phyloP scores from a whole-genome alignment of 495 filamentous ascomycete genomes.

The Tirmania nivea region DNA sequence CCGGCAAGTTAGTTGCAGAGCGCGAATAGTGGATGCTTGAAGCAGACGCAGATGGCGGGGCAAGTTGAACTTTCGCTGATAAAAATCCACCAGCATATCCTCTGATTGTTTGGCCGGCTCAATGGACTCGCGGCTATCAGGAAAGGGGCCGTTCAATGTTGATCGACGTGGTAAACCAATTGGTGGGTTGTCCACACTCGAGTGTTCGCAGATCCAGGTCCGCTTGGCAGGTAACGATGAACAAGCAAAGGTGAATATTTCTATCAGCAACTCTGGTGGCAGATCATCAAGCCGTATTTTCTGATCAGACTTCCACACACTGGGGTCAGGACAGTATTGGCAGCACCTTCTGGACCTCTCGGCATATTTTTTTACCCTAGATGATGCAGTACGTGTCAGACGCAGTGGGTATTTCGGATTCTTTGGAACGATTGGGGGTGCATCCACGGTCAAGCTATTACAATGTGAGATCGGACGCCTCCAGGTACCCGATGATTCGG shows the following conservation, averaged over 20 bases:
- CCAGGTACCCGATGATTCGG: too few species aligned
- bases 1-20: conserved; percentile 6
- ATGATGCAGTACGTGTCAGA: too few species aligned
- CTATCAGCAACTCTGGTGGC: neutral
- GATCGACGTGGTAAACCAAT: neutral
- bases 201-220: neutral
- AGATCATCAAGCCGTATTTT: neutral
- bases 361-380: too few species aligned
- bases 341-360: too few species aligned
- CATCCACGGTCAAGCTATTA: too few species aligned
- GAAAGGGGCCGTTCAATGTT: neutral
- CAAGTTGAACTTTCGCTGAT: neutral
- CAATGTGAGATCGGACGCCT: too few species aligned
- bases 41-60: neutral
- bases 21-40: neutral
- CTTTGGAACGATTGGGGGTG: too few species aligned
- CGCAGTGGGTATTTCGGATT: too few species aligned
- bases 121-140: too few species aligned
- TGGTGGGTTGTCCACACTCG: neutral
- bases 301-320: neutral
- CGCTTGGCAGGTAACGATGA: neutral
- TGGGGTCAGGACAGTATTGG: neutral
- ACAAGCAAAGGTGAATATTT: neutral
- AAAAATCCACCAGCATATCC: neutral
- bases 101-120: neutral